Evolutionary conservation across 1,284 basidiomycete genomes (phyloP).

Genomic region (Tilletia setariae): DNA sequence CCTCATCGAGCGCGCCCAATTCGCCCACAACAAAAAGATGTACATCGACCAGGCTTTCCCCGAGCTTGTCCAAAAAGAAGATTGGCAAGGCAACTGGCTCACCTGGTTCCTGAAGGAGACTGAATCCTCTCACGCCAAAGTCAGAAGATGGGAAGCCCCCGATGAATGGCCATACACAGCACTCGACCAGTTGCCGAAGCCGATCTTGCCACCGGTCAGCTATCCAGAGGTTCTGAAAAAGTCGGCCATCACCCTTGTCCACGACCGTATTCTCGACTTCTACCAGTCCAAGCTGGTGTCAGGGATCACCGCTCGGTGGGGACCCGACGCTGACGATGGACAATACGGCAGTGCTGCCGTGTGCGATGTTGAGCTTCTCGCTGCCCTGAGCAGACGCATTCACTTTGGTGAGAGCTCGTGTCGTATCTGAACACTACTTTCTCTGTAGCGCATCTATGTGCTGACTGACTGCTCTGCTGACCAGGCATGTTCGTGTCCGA

Average conservation of each 20-base stretch:
- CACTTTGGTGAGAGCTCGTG: constrained; percentile 75
- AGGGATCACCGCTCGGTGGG: constrained; percentile 64
- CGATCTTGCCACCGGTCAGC: constrained; percentile 72
- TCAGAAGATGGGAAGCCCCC: constrained; percentile 58
- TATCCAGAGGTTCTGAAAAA: constrained; percentile 74
- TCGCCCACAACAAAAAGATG: constrained; percentile 86
- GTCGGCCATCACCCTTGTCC: constrained; percentile 58
- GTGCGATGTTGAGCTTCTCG: constrained; percentile 88
- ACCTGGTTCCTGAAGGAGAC: constrained; percentile 96
- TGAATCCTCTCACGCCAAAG: constrained; percentile 72
- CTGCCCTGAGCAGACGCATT: constrained; percentile 88
- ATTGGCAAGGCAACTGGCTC: constrained; percentile 82
- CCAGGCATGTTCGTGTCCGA: constrained; percentile 91
- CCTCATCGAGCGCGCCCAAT: constrained; percentile 89
- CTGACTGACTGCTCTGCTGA: background rate
- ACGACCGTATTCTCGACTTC: constrained; percentile 80
- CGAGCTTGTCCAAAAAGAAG: constrained; percentile 63
- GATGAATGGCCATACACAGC: constrained; percentile 95
- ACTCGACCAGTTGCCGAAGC: constrained; percentile 68
- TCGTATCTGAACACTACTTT: background rate
- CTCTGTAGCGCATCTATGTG: no score
- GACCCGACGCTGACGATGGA: constrained; percentile 78
- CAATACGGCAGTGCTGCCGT: constrained; percentile 95
- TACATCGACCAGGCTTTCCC: constrained; percentile 77
- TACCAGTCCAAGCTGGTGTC: constrained; percentile 79